These are phyloP conservation scores for Naganishia vaughanmartiniae DNA, from an alignment of 768 basidiomycete species.

Conservation along the genomic window DNA sequence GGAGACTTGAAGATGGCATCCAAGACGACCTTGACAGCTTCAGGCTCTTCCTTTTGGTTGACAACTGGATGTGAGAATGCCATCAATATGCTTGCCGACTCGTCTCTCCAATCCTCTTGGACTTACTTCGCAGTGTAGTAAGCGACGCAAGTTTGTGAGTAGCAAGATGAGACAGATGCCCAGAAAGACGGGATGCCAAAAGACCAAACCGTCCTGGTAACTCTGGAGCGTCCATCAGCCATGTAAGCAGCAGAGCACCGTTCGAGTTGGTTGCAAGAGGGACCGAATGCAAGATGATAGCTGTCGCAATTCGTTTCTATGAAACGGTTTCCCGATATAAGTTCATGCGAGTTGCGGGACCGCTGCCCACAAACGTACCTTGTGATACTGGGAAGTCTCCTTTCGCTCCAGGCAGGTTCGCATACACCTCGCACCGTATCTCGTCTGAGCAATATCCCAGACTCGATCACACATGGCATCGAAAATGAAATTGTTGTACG, in stretches of 20 bases:
- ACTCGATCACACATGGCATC: constrained; percentile 96
- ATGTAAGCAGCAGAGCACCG: constrained; percentile 89
- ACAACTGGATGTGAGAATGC: constrained; percentile 57
- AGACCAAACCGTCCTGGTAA: constrained; percentile 94
- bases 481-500: constrained; percentile 91
- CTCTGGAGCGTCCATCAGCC: constrained; percentile 91
- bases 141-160: constrained; percentile 96
- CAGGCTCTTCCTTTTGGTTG: constrained; percentile 90
- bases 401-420: constrained; percentile 91
- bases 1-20: constrained; percentile 87
- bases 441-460: constrained; percentile 95
- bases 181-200: constrained; percentile 90
- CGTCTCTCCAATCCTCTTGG: neutral
- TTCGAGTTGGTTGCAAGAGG: constrained; percentile 97
- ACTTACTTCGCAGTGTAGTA: constrained; percentile 74
- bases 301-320: constrained; percentile 83
- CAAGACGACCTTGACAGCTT: constrained; percentile 80
- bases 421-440: constrained; percentile 97
- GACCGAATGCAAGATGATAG: constrained; percentile 93
- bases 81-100: constrained; percentile 1
- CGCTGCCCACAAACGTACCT: constrained; percentile 52
- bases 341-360: neutral
- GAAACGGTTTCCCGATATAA: no score
- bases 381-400: constrained; percentile 79
- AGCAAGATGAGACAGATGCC: constrained; percentile 93